Conservation (phyloP, 1,284 basidiomycete genomes). For the Thelephora terrestris region DNA sequence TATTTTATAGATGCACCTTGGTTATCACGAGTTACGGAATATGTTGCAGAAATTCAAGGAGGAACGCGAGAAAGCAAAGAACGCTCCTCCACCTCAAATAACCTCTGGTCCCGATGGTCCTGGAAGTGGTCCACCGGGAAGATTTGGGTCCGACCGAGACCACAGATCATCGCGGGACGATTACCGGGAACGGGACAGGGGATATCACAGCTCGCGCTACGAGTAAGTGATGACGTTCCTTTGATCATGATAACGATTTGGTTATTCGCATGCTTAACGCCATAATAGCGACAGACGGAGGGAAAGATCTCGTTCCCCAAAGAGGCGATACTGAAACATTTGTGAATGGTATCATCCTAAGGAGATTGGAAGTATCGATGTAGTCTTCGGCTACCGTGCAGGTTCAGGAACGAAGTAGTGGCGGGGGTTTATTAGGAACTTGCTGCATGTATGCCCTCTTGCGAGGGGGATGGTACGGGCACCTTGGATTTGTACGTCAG, state of each 20-base stretch:
- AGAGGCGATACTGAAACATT: neutral
- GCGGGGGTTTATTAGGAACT: no score
- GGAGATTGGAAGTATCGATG: neutral
- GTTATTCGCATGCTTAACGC: neutral
- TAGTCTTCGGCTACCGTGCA: no score
- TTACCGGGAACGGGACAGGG: slow-evolving; percentile 56
- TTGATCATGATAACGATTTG: slow-evolving; percentile 5
- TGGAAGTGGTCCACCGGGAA: slow-evolving; percentile 19
- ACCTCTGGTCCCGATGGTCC: slow-evolving; percentile 22
- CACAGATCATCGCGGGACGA: slow-evolving; percentile 48
- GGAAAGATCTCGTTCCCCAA: slow-evolving; percentile 23
- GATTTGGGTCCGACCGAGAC: slow-evolving; percentile 30
- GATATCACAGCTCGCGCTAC: slow-evolving; percentile 60
- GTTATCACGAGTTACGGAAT: slow-evolving; percentile 95
- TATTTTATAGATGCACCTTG: slow-evolving; percentile 82
- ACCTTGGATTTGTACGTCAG: no score
- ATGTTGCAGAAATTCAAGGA: slow-evolving; percentile 85
- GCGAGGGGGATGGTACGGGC: no score
- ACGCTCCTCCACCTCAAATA: slow-evolving; percentile 33
- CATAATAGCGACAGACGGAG: slow-evolving; percentile 37
- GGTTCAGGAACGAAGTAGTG: no score
- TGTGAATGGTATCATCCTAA: neutral
- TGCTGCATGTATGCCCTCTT: no score
- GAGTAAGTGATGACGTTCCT: slow-evolving; percentile 45
- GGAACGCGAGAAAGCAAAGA: slow-evolving; percentile 77